A percentile compares a stretch with the other conserved stretches of the same genome.
phyloP scores from a whole-genome alignment of 1,284 basidiomycete species.

The Leccinum griseonigrum region DNA sequence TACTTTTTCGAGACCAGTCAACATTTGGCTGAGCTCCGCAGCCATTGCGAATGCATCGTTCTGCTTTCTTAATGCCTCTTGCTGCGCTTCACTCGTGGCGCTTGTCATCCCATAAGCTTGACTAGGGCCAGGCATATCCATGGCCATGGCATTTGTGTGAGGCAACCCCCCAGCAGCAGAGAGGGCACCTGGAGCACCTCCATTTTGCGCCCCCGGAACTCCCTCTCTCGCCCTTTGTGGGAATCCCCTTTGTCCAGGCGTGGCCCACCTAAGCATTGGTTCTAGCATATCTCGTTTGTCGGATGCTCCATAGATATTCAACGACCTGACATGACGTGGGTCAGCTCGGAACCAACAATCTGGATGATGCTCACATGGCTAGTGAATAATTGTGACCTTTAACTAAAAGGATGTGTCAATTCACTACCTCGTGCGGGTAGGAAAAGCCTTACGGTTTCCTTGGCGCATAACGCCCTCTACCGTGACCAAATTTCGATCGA shows the following conservation, averaged over 20 bases:
- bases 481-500: conserved; percentile 61
- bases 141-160: conserved; percentile 15
- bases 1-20: conserved; percentile 70
- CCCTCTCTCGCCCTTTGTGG: conserved; percentile 23
- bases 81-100: conserved; percentile 38
- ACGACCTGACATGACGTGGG: conserved; percentile 41
- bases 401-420: conserved; percentile 36
- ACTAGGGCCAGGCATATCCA: conserved; percentile 22
- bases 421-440: background rate
- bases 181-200: background rate
- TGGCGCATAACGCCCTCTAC: conserved; percentile 76
- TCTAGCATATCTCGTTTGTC: conserved; percentile 62
- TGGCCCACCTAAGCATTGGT: conserved; percentile 70
- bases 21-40: conserved; percentile 60
- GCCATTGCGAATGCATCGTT: conserved; percentile 58
- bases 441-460: conserved; percentile 59
- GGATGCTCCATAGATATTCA: conserved; percentile 69
- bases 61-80: conserved; percentile 44
- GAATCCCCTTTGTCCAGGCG: conserved; percentile 63
- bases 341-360: conserved; percentile 4
- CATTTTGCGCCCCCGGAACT: conserved; percentile 15
- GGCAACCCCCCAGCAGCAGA: background rate
- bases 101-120: conserved; percentile 13
- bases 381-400: conserved; percentile 51
- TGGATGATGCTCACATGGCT: conserved; percentile 46